phyloP scores from a whole-genome alignment of 805 yeast species.

The Metschnikowia hibisci region DNA sequence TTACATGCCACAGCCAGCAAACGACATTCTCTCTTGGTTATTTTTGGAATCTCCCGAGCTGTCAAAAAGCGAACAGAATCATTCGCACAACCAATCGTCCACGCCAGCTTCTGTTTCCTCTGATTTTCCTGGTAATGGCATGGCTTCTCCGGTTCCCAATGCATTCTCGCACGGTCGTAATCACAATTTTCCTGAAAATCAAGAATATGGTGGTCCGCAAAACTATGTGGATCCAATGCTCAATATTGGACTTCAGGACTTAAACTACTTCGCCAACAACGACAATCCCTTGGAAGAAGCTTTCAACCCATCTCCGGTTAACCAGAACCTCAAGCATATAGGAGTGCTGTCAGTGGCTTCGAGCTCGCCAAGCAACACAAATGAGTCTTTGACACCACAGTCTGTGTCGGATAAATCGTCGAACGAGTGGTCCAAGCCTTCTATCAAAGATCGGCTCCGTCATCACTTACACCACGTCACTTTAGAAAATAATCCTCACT shows the following conservation, averaged over 20 bases:
- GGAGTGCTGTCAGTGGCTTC: conserved; percentile 21
- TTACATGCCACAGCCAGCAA: conserved; percentile 26
- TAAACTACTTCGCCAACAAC: conserved; percentile 34
- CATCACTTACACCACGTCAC: conserved; percentile 25
- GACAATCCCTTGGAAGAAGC: conserved; percentile 40
- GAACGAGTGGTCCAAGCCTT: conserved; percentile 4
- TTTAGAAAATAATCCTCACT: conserved; percentile 28
- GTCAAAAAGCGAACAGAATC: background rate
- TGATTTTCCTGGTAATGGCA: no score
- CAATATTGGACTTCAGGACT: conserved; percentile 31
- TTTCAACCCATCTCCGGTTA: conserved; percentile 13
- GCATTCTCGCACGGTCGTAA: background rate
- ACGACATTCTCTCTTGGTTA: conserved; percentile 39
- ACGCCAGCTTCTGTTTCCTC: background rate
- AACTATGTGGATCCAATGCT: conserved; percentile 10
- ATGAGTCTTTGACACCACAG: conserved; percentile 20
- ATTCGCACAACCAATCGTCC: background rate
- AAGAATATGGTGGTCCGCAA: background rate
- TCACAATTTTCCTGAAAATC: background rate
- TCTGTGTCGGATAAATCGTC: conserved; percentile 13
- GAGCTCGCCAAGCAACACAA: conserved; percentile 34
- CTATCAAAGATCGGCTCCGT: conserved; percentile 8
- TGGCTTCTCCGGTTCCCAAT: background rate
- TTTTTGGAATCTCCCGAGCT: conserved; percentile 10
- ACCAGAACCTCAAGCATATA: background rate